Base-by-base conservation (phyloP, 768 basidiomycete genomes). In the Boletus tomentosulus region DNA sequence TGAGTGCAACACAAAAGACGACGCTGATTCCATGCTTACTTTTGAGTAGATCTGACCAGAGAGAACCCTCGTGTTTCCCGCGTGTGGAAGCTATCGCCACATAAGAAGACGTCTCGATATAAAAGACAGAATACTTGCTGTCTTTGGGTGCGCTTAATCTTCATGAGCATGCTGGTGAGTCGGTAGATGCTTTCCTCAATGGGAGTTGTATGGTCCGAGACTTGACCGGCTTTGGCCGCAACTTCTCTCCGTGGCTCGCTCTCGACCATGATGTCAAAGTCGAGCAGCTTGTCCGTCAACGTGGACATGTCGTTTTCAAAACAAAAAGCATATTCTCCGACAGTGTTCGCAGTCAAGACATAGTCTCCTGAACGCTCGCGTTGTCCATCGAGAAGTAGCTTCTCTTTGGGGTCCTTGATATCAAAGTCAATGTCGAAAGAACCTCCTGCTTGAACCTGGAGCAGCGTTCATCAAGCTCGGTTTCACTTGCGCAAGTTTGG, bases 301-400 rank as follows among this genome's bases (percentile, higher is more conserved):
- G 92, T 91, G 25, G 88, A 90, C 80, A 96, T 96, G 76, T 98
- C 95, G 70, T 99, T 99, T 68, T 93, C 90, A 69, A 98, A 97
- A 75, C 96, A 98, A 77, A 99, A 98, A 6, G 95, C 70, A 67
- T 92, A 93, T 79, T 93, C 91, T 62, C 91, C 91, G 68, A 86
- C 79, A 19, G 81, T 81, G 73, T 97, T 96, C 19, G 93, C 97
- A 4, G 97, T 98, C 57, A 98, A 81, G 51, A 99, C 92, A 64
- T 88, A 98, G 82, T 99, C 97, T 33, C 97, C 97, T 60, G 97
- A 93, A 31, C 91, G 86, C 65, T 98, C 96, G 27, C 87, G 84
- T 61, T 80, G 74, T 49, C 94, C 97, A 48, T 95, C 89, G 44
- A 99, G 83, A 25, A 98, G 71, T 33, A 95, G 75, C 68, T 86